Evolutionary conservation across 2,329 filamentous ascomycete genomes (phyloP).

Genomic region (Aulographum hederae): DNA sequence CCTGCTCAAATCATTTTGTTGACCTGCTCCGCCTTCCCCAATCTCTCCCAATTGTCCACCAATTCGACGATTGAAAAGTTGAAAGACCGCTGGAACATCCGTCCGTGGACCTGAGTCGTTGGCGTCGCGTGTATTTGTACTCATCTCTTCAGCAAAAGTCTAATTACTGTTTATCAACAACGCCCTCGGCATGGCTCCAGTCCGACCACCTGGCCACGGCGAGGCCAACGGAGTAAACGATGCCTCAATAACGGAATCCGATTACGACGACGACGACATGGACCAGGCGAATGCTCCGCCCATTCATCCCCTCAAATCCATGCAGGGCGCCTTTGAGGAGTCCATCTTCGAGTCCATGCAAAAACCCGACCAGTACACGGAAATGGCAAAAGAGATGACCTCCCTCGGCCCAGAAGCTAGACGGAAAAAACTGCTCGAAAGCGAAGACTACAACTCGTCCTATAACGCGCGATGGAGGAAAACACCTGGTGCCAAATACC

Average conservation of each 20-base stretch:
- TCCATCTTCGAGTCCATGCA: slow-evolving; percentile 55
- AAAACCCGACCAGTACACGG: slow-evolving; percentile 22
- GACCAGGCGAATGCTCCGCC: slow-evolving; percentile 17
- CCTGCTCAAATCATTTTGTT: too few species aligned
- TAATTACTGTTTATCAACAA: too few species aligned
- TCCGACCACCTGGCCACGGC: too few species aligned
- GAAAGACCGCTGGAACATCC: too few species aligned
- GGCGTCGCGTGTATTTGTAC: too few species aligned
- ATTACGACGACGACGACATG: not conserved
- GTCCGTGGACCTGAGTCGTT: too few species aligned
- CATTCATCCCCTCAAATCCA: slow-evolving; percentile 53
- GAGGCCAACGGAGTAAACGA: not conserved
- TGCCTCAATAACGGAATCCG: not conserved
- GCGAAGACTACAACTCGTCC: slow-evolving; percentile 48
- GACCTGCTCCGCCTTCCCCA: too few species aligned
- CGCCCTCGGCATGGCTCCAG: too few species aligned
- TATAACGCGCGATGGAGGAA: slow-evolving; percentile 62
- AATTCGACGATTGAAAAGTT: too few species aligned
- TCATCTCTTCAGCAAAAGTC: too few species aligned
- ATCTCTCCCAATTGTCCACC: too few species aligned
- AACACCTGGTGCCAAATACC: slow-evolving; percentile 58
- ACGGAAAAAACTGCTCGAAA: slow-evolving; percentile 49
- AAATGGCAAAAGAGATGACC: slow-evolving; percentile 31
- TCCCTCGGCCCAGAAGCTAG: slow-evolving; percentile 26
- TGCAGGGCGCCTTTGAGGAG: slow-evolving; percentile 72